These are phyloP conservation scores for Talaromyces albobiverticillius DNA, from an alignment of 2,329 filamentous ascomycete species.

Conservation along the genomic window DNA sequence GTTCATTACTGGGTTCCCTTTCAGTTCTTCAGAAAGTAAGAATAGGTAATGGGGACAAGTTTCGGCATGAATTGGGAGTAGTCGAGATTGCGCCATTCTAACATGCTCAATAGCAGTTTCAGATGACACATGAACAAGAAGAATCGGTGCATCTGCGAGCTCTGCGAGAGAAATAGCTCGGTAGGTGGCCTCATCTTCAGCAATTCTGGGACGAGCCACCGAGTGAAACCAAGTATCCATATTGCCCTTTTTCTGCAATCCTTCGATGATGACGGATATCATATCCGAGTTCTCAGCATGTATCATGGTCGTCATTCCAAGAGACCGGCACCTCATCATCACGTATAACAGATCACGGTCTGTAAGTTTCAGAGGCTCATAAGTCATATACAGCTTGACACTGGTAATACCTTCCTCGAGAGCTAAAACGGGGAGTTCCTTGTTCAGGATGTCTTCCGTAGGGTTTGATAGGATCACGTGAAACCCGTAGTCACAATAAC, in stretches of 20 bases:
- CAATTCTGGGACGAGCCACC: conserved; percentile 38
- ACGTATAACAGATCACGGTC: conserved; percentile 45
- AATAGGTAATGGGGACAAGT: not conserved
- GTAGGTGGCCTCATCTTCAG: conserved; percentile 47
- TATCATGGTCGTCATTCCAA: conserved; percentile 38
- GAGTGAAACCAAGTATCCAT: conserved; percentile 43
- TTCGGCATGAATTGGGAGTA: not conserved
- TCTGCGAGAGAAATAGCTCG: conserved; percentile 51
- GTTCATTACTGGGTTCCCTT: not conserved
- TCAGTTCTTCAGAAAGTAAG: not conserved
- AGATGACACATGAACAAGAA: conserved; percentile 50
- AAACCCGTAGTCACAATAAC: conserved; percentile 52
- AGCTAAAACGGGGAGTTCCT: conserved; percentile 34
- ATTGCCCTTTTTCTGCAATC: conserved; percentile 32
- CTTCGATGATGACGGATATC: conserved; percentile 35
- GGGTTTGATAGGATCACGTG: conserved; percentile 45
- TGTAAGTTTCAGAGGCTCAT: conserved; percentile 39
- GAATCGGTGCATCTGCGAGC: conserved; percentile 50
- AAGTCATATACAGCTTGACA: conserved; percentile 49
- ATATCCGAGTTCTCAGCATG: conserved; percentile 48
- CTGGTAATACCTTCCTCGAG: conserved; percentile 41
- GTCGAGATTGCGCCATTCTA: not conserved
- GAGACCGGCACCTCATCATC: conserved; percentile 36
- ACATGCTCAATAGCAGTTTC: not conserved
- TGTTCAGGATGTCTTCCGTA: conserved; percentile 26